Evolutionary conservation across 257 asterid species (phyloP).

Genomic region (Solanum habrochaites): DNA sequence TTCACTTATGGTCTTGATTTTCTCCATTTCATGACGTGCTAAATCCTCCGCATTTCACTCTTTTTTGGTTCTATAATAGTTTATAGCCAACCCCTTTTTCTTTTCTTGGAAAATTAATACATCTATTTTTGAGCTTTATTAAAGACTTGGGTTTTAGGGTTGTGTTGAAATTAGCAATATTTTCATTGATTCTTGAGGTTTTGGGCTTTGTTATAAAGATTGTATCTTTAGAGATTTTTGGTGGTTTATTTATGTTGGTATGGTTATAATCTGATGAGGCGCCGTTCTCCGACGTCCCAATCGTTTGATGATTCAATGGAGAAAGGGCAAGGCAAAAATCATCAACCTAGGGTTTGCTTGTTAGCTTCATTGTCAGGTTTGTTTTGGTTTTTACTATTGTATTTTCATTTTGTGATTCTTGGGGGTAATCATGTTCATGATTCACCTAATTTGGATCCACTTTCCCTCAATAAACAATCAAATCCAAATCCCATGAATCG

Average conservation of each 20-base stretch:
- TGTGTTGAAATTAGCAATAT: not conserved
- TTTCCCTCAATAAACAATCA: constrained; percentile 2
- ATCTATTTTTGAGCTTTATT: not conserved
- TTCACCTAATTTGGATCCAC: constrained; percentile 16
- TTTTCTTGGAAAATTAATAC: not conserved
- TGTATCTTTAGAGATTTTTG: not conserved
- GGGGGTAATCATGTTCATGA: constrained; percentile 18
- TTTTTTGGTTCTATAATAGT: not conserved
- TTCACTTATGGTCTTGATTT: not conserved
- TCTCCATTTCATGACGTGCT: not conserved
- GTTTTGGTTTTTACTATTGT: constrained; percentile 53
- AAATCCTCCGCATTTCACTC: not conserved
- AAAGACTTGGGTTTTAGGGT: not conserved
- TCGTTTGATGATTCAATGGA: constrained; percentile 37
- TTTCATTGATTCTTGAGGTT: not conserved
- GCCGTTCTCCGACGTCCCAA: constrained; percentile 28
- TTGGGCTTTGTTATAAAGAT: not conserved
- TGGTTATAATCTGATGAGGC: constrained; percentile 33
- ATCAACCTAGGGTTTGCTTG: constrained; percentile 40
- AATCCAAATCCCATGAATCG: not conserved
- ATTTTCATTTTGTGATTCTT: constrained; percentile 41
- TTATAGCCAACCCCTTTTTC: not conserved
- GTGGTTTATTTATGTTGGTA: not conserved
- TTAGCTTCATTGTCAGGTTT: constrained; percentile 41
- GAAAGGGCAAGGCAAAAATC: constrained; percentile 44